Evolutionary conservation across 2,329 filamentous ascomycete species (phyloP).

Genomic region (Penicillium decumbens): DNA sequence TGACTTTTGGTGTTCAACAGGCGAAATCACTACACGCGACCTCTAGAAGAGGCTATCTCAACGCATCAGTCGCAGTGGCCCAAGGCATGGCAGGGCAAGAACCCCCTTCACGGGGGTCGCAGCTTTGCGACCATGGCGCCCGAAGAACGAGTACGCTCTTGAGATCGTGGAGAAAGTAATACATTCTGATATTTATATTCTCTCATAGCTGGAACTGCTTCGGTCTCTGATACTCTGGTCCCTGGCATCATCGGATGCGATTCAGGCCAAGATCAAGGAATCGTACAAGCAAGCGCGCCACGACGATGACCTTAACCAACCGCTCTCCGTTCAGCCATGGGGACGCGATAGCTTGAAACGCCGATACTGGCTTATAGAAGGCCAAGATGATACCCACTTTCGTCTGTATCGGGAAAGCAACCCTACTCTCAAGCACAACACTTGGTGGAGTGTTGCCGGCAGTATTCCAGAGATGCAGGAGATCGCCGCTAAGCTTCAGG

Average conservation of each 20-base stretch:
- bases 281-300: constrained; percentile 84
- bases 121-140: constrained; percentile 80
- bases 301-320: constrained; percentile 73
- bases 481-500: constrained; percentile 70
- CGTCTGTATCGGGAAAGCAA: constrained; percentile 92
- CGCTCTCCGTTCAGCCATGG: constrained; percentile 85
- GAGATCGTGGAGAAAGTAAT: not conserved
- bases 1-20: constrained; percentile 47
- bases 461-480: constrained; percentile 77
- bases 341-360: constrained; percentile 84
- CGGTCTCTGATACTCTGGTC: constrained; percentile 83
- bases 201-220: constrained; percentile 68
- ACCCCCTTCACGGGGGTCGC: constrained; percentile 72
- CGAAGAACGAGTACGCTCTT: constrained; percentile 65
- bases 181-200: constrained; percentile 8
- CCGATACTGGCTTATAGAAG: constrained; percentile 89
- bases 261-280: constrained; percentile 77
- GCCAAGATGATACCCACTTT: constrained; percentile 88
- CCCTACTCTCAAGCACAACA: constrained; percentile 66
- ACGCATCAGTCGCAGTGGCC: constrained; percentile 87
- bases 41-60: constrained; percentile 86
- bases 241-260: constrained; percentile 76
- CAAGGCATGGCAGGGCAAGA: constrained; percentile 73
- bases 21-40: constrained; percentile 84
- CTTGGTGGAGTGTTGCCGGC: constrained; percentile 91